A percentile compares a stretch with the other conserved stretches of the same genome.
Conservation (phyloP, 2,329 filamentous ascomycete species). For the Lachnellula hyalina region DNA sequence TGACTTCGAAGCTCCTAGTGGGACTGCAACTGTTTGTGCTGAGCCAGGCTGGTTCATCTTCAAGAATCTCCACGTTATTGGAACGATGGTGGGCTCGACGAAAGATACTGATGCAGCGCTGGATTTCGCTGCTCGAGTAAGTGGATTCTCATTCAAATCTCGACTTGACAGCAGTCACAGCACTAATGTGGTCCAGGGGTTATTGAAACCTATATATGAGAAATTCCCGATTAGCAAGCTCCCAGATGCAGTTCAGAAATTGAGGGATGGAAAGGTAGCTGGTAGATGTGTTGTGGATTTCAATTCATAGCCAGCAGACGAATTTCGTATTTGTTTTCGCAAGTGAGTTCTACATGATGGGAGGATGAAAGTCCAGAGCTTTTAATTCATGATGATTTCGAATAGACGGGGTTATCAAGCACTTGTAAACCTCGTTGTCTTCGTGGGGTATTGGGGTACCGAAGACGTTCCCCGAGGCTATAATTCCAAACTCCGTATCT, state of each 20-base stretch:
- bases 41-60: not conserved
- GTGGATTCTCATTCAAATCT: not conserved
- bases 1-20: not conserved
- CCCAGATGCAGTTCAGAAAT: not conserved
- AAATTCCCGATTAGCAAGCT: not conserved
- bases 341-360: too few relatives aligned
- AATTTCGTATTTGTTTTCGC: too few relatives aligned
- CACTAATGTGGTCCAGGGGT: slow-evolving; percentile 1
- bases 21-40: slow-evolving; percentile 2
- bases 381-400: too few relatives aligned
- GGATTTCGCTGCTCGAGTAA: slow-evolving; percentile 7
- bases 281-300: not conserved
- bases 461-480: too few relatives aligned
- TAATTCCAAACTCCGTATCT: too few relatives aligned
- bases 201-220: not conserved
- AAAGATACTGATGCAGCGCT: slow-evolving; percentile 3
- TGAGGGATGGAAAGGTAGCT: not conserved
- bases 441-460: too few relatives aligned
- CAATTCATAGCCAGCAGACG: not conserved
- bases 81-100: slow-evolving; percentile 7
- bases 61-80: slow-evolving; percentile 8
- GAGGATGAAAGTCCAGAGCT: too few relatives aligned
- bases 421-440: too few relatives aligned
- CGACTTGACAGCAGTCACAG: not conserved
- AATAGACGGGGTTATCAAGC: too few relatives aligned